phyloP scores from a whole-genome alignment of 176 grass and related monocot genomes.

The Rhipidocladum racemiflorum region DNA sequence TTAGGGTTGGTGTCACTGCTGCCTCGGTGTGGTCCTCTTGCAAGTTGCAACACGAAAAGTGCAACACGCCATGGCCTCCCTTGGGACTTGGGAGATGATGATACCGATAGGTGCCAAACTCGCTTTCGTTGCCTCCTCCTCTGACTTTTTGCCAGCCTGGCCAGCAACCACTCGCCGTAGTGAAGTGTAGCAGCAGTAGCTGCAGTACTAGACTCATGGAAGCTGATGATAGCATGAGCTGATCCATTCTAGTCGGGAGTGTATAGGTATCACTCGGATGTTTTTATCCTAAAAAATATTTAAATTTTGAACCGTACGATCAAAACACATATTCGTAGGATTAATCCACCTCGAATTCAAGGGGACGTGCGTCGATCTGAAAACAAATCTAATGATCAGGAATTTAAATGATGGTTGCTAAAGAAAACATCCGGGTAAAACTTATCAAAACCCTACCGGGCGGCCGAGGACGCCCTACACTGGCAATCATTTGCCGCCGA shows the following conservation, averaged over 20 bases:
- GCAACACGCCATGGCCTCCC: neutral
- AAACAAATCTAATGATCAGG: no score
- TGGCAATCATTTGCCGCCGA: neutral
- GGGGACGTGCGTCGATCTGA: no score
- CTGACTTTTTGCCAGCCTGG: conserved; percentile 1
- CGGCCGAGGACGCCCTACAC: neutral
- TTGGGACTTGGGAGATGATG: neutral
- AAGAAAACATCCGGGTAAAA: no score
- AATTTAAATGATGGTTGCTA: no score
- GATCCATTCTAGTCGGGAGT: conserved; percentile 1
- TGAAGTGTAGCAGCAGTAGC: neutral
- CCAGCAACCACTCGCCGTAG: neutral
- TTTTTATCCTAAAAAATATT: no score
- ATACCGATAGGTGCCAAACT: neutral
- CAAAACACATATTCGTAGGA: no score
- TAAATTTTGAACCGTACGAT: no score
- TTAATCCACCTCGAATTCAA: no score
- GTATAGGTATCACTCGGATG: no score
- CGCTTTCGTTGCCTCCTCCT: neutral
- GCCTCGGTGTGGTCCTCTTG: neutral
- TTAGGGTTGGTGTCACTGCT: neutral
- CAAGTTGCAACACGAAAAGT: neutral
- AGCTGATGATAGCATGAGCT: conserved; percentile 4
- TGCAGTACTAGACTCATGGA: neutral
- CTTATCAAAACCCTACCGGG: no score